Evolutionary conservation across 768 basidiomycete genomes (phyloP), one percentile per base, ranked within the genome.

Genomic region (Austroboletus eburneus): DNA sequence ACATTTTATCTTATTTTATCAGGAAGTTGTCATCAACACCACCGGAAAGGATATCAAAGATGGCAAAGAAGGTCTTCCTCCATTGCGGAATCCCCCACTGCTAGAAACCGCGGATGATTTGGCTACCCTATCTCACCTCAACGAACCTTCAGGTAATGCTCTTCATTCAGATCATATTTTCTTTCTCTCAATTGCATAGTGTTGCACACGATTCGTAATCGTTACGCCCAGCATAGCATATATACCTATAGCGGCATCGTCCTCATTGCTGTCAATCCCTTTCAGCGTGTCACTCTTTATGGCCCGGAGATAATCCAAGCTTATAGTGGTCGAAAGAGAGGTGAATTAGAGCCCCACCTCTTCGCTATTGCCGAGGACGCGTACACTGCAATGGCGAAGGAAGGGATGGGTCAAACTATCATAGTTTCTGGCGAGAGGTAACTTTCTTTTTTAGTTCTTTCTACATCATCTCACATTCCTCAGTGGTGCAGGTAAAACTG

Each of bases 331-430:
- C 74, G 91, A 43, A 81, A 81, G 61, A 85, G 93, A 66, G 95
- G 95, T 33, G 96, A 98, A 50, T 75, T 98, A 29, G 96, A 98
- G 61, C 96, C 96, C 2, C 96, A 99, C 72, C 67, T 99, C 53
- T 99, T 98, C 68, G 96, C 96, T 18, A 99, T 99, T 56, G 96
- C 96, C 9, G 96, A 99, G 69, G 96, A 98, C 73, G 96, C 96
- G 50, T 91, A 98, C 65, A 94, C 93, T 12, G 90, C 91, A 45
- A 98, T 98, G 96, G 80, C 90, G 52, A 85, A 86, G 65, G 86
- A 97, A 58, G 80, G 89, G 50, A 82, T 85, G 69, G 94, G 97
- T 51, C 96, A 99, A 70, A 99, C 96, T 5, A 98, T 99, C 62
- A 96, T 99, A 55, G 96, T 99, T 50, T 92, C 89, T 27, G 96